Evolutionary conservation across 768 basidiomycete genomes (phyloP).

Genomic region (Exidia glandulosa): DNA sequence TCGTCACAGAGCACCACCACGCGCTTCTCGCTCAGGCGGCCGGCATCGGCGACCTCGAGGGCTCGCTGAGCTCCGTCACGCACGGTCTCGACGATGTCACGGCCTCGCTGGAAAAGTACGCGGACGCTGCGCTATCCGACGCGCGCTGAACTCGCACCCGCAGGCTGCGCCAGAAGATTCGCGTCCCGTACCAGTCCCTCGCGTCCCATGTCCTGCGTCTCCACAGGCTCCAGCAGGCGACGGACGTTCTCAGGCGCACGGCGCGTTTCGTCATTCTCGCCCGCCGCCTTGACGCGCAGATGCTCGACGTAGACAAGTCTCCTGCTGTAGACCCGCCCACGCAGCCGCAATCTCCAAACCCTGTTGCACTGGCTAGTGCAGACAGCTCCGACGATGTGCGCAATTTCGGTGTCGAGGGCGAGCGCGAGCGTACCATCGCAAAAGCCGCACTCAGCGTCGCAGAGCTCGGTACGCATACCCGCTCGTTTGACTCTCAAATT

Average conservation of each 20-base stretch:
- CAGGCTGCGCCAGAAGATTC: slow-evolving; percentile 79
- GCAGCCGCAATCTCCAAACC: neutral
- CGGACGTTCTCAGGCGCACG: slow-evolving; percentile 73
- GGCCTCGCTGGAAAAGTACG: slow-evolving; percentile 64
- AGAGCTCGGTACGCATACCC: slow-evolving; percentile 59
- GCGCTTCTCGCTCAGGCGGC: slow-evolving; percentile 75
- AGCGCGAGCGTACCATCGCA: slow-evolving; percentile 77
- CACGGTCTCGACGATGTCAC: slow-evolving; percentile 66
- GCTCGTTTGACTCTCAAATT: neutral
- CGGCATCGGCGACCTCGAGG: slow-evolving; percentile 56
- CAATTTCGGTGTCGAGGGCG: slow-evolving; percentile 38
- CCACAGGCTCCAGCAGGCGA: slow-evolving; percentile 69
- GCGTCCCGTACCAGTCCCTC: slow-evolving; percentile 69
- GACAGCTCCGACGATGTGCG: neutral
- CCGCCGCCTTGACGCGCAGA: slow-evolving; percentile 74
- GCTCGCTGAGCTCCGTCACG: slow-evolving; percentile 55
- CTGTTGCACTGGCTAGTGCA: neutral
- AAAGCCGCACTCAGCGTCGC: slow-evolving; percentile 93
- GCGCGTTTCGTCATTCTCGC: slow-evolving; percentile 79
- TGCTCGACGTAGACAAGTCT: slow-evolving; percentile 49
- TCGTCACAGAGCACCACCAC: slow-evolving; percentile 79
- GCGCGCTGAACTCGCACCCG: slow-evolving; percentile 11
- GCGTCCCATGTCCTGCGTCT: slow-evolving; percentile 60
- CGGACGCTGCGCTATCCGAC: slow-evolving; percentile 12
- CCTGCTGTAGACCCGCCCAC: slow-evolving; percentile 14